Evolutionary conservation across 176 grass and related monocot species (phyloP), one percentile per base, ranked within the genome.

Genomic region (Dactylis glomerata): DNA sequence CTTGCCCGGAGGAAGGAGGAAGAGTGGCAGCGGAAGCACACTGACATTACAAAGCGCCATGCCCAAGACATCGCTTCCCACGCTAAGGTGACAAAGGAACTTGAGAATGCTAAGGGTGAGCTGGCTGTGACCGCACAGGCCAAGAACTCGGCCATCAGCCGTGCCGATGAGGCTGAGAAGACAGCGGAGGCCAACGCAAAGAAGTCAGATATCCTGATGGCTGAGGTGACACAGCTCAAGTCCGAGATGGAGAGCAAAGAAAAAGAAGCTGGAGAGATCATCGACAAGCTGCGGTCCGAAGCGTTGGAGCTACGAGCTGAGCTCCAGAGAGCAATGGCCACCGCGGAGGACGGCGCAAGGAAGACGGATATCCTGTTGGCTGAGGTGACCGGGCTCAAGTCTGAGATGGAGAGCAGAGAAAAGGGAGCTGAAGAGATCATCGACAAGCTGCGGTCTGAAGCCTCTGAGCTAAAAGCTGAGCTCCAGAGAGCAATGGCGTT

Each of bases 1-100:
- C 47, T 67, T 13, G 57, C 82, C 0, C 89, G 82, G 14, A 78
- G 51, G 16, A 90, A 84, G 72, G 95, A 92, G 4, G 84, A 92
- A 10, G 89, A 95, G 69, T 92, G 89, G 93, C 83, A 63, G 81
- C 73, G 86, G 5, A 82, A 85, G 81, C 58, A 83, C n/a, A 86
- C 92, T 19, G 64, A 23, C 51, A 16, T 86, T 31, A 81, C 63
- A 63, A 90, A 70, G 72, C 89, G 87, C 26, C 95, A 90, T 80
- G 89, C 91, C 44, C 58, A 89, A 37, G 89, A 93, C 80, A 82
- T 81, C 5, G 77, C 85, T 0, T 83, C 86, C 0, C 84, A 91
- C 49, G 9, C 87, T 62, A 79, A 87, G 41, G 76, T 72, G 20
- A 79, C 88, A 28, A 45, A 89, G 80, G 93, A 98, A 77, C 86